These are phyloP conservation scores for Yamadazyma kitorensis DNA, from an alignment of 805 yeast genomes.

Conservation along the genomic window DNA sequence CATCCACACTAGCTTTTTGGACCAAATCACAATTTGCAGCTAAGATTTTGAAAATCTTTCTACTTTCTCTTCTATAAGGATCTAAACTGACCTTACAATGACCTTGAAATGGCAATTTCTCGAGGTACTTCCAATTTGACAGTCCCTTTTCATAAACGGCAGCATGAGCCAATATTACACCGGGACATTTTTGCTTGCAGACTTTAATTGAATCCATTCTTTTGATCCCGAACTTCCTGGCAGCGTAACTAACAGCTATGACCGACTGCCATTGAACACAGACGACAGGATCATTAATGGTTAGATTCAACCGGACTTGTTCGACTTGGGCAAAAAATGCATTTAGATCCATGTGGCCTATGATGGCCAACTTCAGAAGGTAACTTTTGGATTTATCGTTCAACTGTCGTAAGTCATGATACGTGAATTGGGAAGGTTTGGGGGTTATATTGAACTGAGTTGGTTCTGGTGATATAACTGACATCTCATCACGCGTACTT, in stretches of 20 bases:
- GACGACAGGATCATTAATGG: slow-evolving; percentile 76
- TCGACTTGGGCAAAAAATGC: slow-evolving; percentile 97
- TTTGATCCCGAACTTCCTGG: slow-evolving; percentile 76
- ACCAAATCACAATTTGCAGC: slow-evolving; percentile 60
- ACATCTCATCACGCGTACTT: too few relatives aligned
- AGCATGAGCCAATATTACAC: slow-evolving; percentile 78
- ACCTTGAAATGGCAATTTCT: slow-evolving; percentile 54
- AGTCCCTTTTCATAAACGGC: slow-evolving; percentile 91
- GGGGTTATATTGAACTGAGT: slow-evolving; percentile 7
- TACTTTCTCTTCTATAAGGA: slow-evolving; percentile 84
- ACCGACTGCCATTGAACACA: slow-evolving; percentile 91
- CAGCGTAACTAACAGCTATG: slow-evolving; percentile 90
- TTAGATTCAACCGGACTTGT: slow-evolving; percentile 65
- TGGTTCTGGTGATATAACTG: slow-evolving; percentile 6
- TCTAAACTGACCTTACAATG: slow-evolving; percentile 84
- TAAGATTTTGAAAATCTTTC: slow-evolving; percentile 71
- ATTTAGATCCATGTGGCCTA: slow-evolving; percentile 87
- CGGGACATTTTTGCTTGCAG: slow-evolving; percentile 76
- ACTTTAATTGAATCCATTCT: slow-evolving; percentile 70
- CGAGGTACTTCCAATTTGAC: slow-evolving; percentile 73
- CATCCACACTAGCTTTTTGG: slow-evolving; percentile 96
- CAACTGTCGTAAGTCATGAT: slow-evolving; percentile 48
- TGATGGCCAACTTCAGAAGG: slow-evolving; percentile 67
- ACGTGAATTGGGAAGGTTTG: slow-evolving; percentile 41
- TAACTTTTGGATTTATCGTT: slow-evolving; percentile 48